These are phyloP conservation scores for Umbelopsis isabellina DNA, from an alignment of 192 early-diverging fungal genomes.

Conservation along the genomic window DNA sequence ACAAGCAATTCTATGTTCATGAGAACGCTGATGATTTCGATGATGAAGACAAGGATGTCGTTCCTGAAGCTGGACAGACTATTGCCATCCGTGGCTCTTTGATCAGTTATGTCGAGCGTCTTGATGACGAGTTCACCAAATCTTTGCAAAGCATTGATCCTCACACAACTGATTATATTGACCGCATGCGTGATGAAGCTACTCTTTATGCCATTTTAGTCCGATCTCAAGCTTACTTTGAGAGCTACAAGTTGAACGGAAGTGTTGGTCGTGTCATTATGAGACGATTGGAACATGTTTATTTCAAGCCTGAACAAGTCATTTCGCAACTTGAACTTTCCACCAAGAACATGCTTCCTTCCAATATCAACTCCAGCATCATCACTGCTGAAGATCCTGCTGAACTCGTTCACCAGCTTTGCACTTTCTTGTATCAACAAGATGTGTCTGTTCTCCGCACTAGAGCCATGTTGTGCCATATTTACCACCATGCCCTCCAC, in stretches of 20 bases:
- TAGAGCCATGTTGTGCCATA: conserved; percentile 95
- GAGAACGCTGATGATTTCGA: conserved; percentile 75
- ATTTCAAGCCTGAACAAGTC: conserved; percentile 96
- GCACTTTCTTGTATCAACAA: conserved; percentile 90
- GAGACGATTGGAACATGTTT: conserved; percentile 92
- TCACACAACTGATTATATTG: conserved; percentile 95
- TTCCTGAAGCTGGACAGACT: conserved; percentile 57
- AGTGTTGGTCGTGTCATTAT: conserved; percentile 75
- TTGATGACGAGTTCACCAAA: conserved; percentile 97
- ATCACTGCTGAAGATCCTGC: conserved; percentile 54
- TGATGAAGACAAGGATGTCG: conserved; percentile 61
- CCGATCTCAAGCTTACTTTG: conserved; percentile 87
- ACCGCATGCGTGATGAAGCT: conserved; percentile 90
- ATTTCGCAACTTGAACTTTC: conserved; percentile 70
- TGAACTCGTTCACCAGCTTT: conserved; percentile 78
- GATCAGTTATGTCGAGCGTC: conserved; percentile 85
- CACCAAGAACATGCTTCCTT: conserved; percentile 50
- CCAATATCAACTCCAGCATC: conserved; percentile 50
- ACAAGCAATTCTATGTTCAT: conserved; percentile 68
- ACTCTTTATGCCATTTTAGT: conserved; percentile 86
- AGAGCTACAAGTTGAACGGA: conserved; percentile 60
- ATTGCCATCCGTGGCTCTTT: conserved; percentile 80
- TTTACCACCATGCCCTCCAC: conserved; percentile 97
- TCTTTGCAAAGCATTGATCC: conserved; percentile 96
- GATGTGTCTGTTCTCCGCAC: conserved; percentile 82